These are phyloP conservation scores for Aspergillus hiratsukae DNA, from an alignment of 2,329 filamentous ascomycete genomes.

Conservation along the genomic window DNA sequence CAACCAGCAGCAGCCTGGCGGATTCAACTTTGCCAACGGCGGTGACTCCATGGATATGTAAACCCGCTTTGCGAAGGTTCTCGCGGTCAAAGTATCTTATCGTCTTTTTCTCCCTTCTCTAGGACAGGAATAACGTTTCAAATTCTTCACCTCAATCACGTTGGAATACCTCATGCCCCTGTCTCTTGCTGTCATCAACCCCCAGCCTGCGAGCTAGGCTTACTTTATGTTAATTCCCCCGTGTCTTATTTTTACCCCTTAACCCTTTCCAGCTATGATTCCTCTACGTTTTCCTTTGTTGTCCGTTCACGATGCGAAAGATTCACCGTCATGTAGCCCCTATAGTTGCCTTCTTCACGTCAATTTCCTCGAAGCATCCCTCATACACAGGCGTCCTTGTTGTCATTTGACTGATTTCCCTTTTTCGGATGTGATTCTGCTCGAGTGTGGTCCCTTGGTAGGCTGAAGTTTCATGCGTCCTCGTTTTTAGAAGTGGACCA, in stretches of 20 bases:
- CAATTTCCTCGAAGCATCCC: conserved; percentile 29
- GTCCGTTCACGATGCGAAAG: conserved; percentile 41
- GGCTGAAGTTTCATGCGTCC: background rate
- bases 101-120: background rate
- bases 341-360: conserved; percentile 13
- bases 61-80: conserved; percentile 21
- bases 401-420: conserved; percentile 26
- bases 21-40: conserved; percentile 87
- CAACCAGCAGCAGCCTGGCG: conserved; percentile 64
- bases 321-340: conserved; percentile 47
- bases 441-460: conserved; percentile 1
- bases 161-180: background rate
- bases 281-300: conserved; percentile 20
- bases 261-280: conserved; percentile 9
- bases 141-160: conserved; percentile 1
- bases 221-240: conserved; percentile 16
- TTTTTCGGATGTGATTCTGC: conserved; percentile 8
- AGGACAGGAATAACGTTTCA: background rate
- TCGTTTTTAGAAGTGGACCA: background rate
- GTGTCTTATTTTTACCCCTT: conserved; percentile 3
- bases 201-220: conserved; percentile 2
- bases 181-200: background rate
- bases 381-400: conserved; percentile 39
- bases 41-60: conserved; percentile 73
- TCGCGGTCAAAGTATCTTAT: background rate